Base-by-base conservation (phyloP, 2,329 filamentous ascomycete genomes). In the Cytospora piceicola region DNA sequence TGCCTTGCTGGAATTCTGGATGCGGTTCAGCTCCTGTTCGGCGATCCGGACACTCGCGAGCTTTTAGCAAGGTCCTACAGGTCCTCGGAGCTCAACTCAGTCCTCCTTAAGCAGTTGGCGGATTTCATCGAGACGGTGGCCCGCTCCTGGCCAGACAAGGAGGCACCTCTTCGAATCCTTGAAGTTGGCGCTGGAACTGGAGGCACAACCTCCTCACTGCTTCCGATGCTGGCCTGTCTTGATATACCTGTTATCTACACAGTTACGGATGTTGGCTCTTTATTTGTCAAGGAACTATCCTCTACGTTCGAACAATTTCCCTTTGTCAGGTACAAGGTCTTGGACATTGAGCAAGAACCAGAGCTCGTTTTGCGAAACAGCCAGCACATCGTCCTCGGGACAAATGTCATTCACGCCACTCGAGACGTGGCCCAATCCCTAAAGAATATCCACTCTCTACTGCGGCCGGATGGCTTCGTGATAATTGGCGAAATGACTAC, bases 261-360 rank as follows among this genome's bases (percentile, higher is more conserved):
- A 1, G 77, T 80, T 59, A 80, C 79, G 0, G 79, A 81, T 52
- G 65, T 81, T 2, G 71, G 75, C 2, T 32, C 71, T 1, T 73
- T 73, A 0, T 70, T 79, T n/a, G 75, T 79, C 2, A 71, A 71
- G 3, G 68, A 69, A 0, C 74, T 73, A 2, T 70, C 72, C 6
- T 72, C 72, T 58, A 60, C 59, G n/a, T 75, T 74, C 42, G 69
- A 68, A 58, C 56, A 67, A 5, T 69, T 70, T 55, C 68, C 69
- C 0, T 72, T 70, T 36, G 74, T 78, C 71, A 67, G 69, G n/a
- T 78, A 72, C 65, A 52, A 46, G 8, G 52, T 66, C 0, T 69
- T 72, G 27, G 73, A 78, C 59, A 73, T 77, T 34, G 75, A 77
- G 58, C 51, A 65, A 17, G 71, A 74, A 6, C 20, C 65, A 9